A percentile compares a stretch with the other conserved stretches of the same genome.
These are phyloP conservation scores for Lactarius tabidus DNA, from an alignment of 768 basidiomycete species.

Conservation along the genomic window DNA sequence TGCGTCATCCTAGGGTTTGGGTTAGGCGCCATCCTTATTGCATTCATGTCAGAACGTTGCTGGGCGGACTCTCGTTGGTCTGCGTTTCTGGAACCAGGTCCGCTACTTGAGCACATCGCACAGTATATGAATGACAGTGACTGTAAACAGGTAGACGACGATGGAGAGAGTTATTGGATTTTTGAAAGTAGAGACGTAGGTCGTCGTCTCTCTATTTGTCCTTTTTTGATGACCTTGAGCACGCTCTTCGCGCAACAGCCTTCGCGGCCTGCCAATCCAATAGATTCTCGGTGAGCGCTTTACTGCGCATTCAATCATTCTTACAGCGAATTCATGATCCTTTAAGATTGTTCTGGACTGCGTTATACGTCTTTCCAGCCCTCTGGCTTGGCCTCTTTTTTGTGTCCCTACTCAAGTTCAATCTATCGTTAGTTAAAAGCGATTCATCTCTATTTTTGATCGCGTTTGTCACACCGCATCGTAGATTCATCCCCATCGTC, in stretches of 20 bases:
- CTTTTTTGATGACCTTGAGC: conserved; percentile 3
- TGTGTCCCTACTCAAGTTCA: conserved; percentile 85
- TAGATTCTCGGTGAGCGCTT: conserved; percentile 72
- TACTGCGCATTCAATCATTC: neutral
- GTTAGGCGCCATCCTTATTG: neutral
- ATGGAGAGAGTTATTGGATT: conserved; percentile 95
- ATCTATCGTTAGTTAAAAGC: conserved; percentile 61
- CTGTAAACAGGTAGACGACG: conserved; percentile 75
- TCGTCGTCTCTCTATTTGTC: conserved; percentile 14
- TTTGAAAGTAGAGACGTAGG: conserved; percentile 95
- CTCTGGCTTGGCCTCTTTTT: conserved; percentile 86
- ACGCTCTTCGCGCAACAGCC: conserved; percentile 46
- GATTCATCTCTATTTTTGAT: conserved; percentile 12
- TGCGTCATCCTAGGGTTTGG: conserved; percentile 36
- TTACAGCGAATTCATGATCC: neutral
- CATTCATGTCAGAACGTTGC: conserved; percentile 69
- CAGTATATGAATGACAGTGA: conserved; percentile 30
- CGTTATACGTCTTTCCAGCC: conserved; percentile 83
- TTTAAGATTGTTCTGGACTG: conserved; percentile 49
- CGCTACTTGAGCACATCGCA: neutral
- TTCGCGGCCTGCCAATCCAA: conserved; percentile 79
- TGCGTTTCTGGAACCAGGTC: conserved; percentile 97
- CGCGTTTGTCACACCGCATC: conserved; percentile 17
- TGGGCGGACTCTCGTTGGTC: conserved; percentile 87
- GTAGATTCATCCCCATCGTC: conserved; percentile 92